phyloP scores from a whole-genome alignment of 352 stramenopile genomes.

The Phytophthora multivora region DNA sequence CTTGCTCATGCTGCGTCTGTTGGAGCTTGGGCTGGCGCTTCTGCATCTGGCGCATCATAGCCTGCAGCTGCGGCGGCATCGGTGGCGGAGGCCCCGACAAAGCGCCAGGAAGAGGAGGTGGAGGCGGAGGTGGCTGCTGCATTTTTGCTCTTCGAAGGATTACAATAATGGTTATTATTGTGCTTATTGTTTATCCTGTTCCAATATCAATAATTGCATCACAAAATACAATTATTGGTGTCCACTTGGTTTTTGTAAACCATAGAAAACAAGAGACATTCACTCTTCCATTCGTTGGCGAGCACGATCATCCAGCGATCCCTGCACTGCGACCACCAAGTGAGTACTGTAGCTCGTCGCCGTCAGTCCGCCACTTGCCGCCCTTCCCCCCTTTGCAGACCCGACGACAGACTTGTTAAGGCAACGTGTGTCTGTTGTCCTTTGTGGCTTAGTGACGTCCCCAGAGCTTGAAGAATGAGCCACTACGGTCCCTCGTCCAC shows the following conservation, averaged over 20 bases:
- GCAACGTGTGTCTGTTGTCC: slow-evolving; percentile 15
- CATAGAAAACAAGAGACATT: neutral
- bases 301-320: neutral
- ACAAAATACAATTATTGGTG: no score
- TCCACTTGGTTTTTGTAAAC: neutral
- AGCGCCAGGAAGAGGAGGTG: slow-evolving; percentile 8
- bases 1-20: slow-evolving; percentile 26
- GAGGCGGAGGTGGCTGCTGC: slow-evolving; percentile 28
- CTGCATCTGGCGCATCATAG: slow-evolving; percentile 64
- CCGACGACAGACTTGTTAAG: slow-evolving; percentile 24
- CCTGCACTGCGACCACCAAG: slow-evolving; percentile 3
- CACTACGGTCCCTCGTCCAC: slow-evolving; percentile 41
- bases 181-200: no score
- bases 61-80: slow-evolving; percentile 55
- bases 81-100: slow-evolving; percentile 7
- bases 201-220: no score
- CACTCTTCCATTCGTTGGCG: neutral
- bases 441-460: slow-evolving; percentile 13
- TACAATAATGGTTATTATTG: neutral
- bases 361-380: slow-evolving; percentile 1
- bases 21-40: slow-evolving; percentile 46
- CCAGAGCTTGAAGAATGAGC: slow-evolving; percentile 26
- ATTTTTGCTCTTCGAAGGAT: neutral
- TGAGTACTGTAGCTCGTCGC: slow-evolving; percentile 10
- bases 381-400: slow-evolving; percentile 14